A percentile compares a stretch with the other conserved stretches of the same genome.
phyloP scores from a whole-genome alignment of 345 rosid genomes.

The Punica granatum region DNA sequence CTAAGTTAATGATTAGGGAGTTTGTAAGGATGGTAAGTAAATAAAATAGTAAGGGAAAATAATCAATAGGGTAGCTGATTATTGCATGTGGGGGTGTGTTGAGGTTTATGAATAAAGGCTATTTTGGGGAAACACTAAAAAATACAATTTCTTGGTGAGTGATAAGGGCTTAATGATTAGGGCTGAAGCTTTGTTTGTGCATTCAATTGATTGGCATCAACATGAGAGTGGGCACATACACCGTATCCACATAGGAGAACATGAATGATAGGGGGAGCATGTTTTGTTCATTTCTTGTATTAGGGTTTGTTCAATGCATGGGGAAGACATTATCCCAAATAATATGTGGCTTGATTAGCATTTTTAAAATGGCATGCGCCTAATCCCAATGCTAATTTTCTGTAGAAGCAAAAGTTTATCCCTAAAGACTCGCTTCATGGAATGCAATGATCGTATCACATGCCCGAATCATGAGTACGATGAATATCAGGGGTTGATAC shows the following conservation, averaged over 20 bases:
- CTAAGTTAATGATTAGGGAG: slow-evolving; percentile 31
- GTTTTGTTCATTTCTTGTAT: background rate
- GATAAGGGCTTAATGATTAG: slow-evolving; percentile 3
- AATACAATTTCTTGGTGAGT: background rate
- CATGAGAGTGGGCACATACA: slow-evolving; percentile 7
- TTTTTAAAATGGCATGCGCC: background rate
- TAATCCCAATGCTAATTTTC: background rate
- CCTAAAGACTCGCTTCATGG: background rate
- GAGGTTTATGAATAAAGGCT: background rate
- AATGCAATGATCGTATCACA: background rate
- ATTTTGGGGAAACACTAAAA: background rate
- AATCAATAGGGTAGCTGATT: slow-evolving; percentile 4
- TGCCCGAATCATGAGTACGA: background rate
- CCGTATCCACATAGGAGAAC: slow-evolving; percentile 5
- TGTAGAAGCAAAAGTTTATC: background rate
- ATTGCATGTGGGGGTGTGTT: slow-evolving; percentile 17
- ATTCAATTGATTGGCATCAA: background rate
- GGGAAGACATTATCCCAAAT: background rate
- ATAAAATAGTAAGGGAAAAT: background rate
- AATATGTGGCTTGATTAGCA: background rate
- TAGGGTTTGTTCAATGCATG: slow-evolving; percentile 4
- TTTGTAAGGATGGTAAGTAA: slow-evolving; percentile 3
- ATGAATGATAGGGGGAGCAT: background rate
- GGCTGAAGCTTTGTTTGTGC: background rate
- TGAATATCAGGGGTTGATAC: background rate